These are phyloP conservation scores for Gynandropsis gynandra DNA, from an alignment of 345 rosid genomes.

Conservation along the genomic window DNA sequence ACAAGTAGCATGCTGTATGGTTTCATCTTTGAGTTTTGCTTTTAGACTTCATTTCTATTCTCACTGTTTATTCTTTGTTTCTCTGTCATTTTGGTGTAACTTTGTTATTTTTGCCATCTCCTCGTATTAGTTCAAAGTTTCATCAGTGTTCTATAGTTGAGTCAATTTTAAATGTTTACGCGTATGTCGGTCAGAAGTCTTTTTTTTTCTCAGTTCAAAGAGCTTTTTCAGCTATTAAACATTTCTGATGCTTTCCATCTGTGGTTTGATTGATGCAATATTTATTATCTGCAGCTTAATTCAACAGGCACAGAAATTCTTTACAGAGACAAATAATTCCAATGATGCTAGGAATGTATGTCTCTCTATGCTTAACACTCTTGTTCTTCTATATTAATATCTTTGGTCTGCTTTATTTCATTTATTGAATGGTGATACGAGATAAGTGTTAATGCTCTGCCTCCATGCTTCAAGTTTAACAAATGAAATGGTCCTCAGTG, in stretches of 20 bases:
- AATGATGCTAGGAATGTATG: slow-evolving; percentile 63
- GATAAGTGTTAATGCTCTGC: background rate
- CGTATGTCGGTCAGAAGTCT: slow-evolving; percentile 1
- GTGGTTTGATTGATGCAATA: background rate
- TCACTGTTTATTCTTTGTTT: background rate
- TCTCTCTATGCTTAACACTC: slow-evolving; percentile 16
- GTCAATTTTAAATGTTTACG: too few relatives aligned
- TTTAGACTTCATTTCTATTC: too few relatives aligned
- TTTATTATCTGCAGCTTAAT: slow-evolving; percentile 45
- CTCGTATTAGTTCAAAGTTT: too few relatives aligned
- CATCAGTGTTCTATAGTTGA: too few relatives aligned
- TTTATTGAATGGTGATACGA: background rate
- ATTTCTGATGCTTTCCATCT: background rate
- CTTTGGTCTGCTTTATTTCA: background rate
- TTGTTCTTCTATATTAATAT: background rate
- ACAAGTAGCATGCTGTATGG: too few relatives aligned
- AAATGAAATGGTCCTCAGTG: background rate
- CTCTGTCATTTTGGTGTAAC: too few relatives aligned
- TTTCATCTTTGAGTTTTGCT: too few relatives aligned
- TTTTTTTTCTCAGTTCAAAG: slow-evolving; percentile 4
- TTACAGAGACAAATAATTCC: slow-evolving; percentile 49
- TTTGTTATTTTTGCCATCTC: too few relatives aligned
- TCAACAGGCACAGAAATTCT: slow-evolving; percentile 64
- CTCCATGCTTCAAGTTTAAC: background rate
- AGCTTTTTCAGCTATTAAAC: slow-evolving; percentile 13